Percentiles rank a stretch among this genome's conserved stretches.
Evolutionary conservation across 78 protist species (phyloP).

Genomic region (Chrysochromulina parva): DNA sequence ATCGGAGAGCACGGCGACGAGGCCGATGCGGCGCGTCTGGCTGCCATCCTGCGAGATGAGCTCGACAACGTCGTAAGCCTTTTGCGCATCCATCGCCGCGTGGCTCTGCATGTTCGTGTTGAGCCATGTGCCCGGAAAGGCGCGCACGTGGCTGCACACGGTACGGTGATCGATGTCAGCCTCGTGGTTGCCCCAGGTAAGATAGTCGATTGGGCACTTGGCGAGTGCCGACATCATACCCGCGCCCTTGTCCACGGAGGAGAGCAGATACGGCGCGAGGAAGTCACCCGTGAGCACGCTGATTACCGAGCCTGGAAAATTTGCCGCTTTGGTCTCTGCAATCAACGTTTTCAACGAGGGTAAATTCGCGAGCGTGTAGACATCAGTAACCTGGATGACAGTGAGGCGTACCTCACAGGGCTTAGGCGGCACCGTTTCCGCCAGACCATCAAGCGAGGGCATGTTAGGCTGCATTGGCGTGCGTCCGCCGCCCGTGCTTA

Average conservation of each 20-base stretch:
- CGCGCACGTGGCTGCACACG: neutral
- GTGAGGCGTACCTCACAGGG: too few species aligned
- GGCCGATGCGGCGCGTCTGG: neutral
- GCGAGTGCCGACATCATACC: neutral
- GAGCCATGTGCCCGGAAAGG: neutral
- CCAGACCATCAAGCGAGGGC: too few species aligned
- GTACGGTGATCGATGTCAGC: neutral
- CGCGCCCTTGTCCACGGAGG: neutral
- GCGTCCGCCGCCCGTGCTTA: too few species aligned
- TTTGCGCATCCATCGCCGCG: neutral
- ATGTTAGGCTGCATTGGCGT: too few species aligned
- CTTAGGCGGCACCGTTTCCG: too few species aligned
- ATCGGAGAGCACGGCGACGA: neutral
- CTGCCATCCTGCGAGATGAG: neutral
- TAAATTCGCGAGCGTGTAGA: constrained; percentile 8
- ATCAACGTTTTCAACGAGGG: neutral
- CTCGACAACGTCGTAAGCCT: neutral
- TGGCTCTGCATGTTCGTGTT: constrained; percentile 8
- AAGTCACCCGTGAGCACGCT: constrained; percentile 22
- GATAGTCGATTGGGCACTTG: neutral
- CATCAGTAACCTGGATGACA: constrained; percentile 10
- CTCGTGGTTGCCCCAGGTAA: constrained; percentile 22
- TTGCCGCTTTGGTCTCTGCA: neutral
- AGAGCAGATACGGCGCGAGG: constrained; percentile 8
- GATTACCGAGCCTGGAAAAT: neutral